Base-by-base conservation (phyloP, 2,329 filamentous ascomycete species). In the Claviceps arundinis region DNA sequence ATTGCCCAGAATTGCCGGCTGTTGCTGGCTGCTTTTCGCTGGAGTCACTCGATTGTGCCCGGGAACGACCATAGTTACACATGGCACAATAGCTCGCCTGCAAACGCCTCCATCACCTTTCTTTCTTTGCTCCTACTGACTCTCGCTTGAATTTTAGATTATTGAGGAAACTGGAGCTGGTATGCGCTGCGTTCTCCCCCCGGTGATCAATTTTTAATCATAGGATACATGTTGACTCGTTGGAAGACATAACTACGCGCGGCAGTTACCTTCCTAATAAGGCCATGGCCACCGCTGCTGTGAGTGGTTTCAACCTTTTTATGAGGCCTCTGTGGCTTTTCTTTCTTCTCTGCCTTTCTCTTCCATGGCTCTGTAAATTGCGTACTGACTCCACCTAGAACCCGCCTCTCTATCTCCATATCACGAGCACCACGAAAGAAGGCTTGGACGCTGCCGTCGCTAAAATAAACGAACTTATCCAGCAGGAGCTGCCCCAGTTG, bases 141-240 rank as follows among this genome's bases (percentile, higher is more conserved):
- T 81, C 84, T 78, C 73, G 78, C 82, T 80, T 93, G 83, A 86
- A 87, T 42, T 19, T 64, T 90, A 98, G 93, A 98, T 98, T 65
- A 95, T 95, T 85, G 91, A 96, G 76, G 89, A 96, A 65, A 97
- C 91, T 84, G 93, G 93, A 80, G 91, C 93, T 79, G 93, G 93
- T 98, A 98, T 84, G 90, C 81, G 76, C 73, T 53, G 48, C 68
- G 30, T 34, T 34, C 47, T 52, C 53, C 53, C 37, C 74, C 72
- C 53, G 50, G 16, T n/a, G 26, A 17, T 19, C 4, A 44, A 19
- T 50, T 56, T 45, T 38, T 52, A 52, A 40, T 67, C 58, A 64
- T 64, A 68, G 62, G 68, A 60, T 67, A 61, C 65, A 79, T 70
- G 66, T 80, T 81, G 74, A 81, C 74, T 69, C 62, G 24, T 38